These are phyloP conservation scores for Fusarium sp. DNA, from an alignment of 2,329 filamentous ascomycete genomes.

Conservation along the genomic window DNA sequence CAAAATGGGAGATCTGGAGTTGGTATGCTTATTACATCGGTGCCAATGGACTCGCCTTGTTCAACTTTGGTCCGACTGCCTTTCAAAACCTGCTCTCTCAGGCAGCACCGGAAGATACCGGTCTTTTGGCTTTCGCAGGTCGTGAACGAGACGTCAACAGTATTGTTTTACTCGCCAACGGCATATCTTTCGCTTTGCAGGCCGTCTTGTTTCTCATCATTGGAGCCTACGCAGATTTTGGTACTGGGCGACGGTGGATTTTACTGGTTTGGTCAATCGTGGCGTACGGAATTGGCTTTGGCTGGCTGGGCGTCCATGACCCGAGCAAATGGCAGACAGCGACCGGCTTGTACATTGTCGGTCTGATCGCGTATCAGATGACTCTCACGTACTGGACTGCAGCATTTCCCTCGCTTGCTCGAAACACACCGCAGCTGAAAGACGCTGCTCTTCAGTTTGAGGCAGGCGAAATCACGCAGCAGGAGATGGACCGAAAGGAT, in stretches of 20 bases:
- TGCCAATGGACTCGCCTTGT: slow-evolving; percentile 70
- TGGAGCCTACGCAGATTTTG: slow-evolving; percentile 71
- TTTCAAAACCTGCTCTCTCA: slow-evolving; percentile 73
- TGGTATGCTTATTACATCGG: slow-evolving; percentile 69
- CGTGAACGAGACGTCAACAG: slow-evolving; percentile 69
- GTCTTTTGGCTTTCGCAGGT: slow-evolving; percentile 66
- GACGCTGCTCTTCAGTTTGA: slow-evolving; percentile 49
- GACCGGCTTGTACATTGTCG: slow-evolving; percentile 72
- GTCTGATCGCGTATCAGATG: slow-evolving; percentile 73
- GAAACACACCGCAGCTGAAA: slow-evolving; percentile 50
- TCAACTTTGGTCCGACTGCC: slow-evolving; percentile 73
- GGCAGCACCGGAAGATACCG: slow-evolving; percentile 65
- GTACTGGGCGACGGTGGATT: slow-evolving; percentile 71
- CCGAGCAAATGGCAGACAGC: slow-evolving; percentile 68
- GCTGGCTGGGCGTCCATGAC: slow-evolving; percentile 73
- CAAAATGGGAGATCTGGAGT: slow-evolving; percentile 40
- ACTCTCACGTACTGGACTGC: slow-evolving; percentile 77
- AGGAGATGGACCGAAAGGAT: slow-evolving; percentile 70
- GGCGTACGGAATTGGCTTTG: slow-evolving; percentile 73
- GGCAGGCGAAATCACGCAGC: slow-evolving; percentile 62
- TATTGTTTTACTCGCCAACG: slow-evolving; percentile 73
- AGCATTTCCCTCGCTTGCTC: slow-evolving; percentile 58
- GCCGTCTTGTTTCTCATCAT: slow-evolving; percentile 65
- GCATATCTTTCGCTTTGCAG: slow-evolving; percentile 75
- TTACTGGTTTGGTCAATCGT: slow-evolving; percentile 69